Conservation (phyloP, 495 filamentous ascomycete species). For the Penicillium robsamsonii region DNA sequence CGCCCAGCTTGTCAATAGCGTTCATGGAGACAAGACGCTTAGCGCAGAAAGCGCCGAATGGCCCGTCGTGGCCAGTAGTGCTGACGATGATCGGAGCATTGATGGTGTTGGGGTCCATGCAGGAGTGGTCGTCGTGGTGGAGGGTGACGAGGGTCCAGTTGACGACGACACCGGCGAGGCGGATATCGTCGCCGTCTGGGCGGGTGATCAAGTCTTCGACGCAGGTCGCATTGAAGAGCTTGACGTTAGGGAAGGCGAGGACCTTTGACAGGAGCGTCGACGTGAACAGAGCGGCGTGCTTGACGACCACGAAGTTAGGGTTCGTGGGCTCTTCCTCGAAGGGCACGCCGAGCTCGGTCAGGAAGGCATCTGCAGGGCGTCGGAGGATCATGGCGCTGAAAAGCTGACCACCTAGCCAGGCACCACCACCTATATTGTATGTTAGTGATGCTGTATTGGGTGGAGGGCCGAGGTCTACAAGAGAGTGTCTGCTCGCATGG, state of each 20-base stretch:
- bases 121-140: slow-evolving; percentile 88
- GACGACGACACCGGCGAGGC: slow-evolving; percentile 83
- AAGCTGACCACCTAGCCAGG: slow-evolving; percentile 89
- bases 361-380: slow-evolving; percentile 82
- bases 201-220: slow-evolving; percentile 91
- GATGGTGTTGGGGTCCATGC: slow-evolving; percentile 97
- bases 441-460: not conserved
- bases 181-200: slow-evolving; percentile 45
- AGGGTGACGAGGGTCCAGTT: slow-evolving; percentile 92
- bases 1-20: slow-evolving; percentile 74
- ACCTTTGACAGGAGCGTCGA: slow-evolving; percentile 80
- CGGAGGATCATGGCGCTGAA: slow-evolving; percentile 94
- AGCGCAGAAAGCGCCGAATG: slow-evolving; percentile 84
- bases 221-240: slow-evolving; percentile 90
- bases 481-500: not conserved
- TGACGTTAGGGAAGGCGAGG: slow-evolving; percentile 80
- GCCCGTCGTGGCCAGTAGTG: slow-evolving; percentile 87
- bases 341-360: slow-evolving; percentile 75
- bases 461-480: not conserved
- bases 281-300: slow-evolving; percentile 90
- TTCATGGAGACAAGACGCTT: slow-evolving; percentile 84
- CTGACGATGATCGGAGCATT: slow-evolving; percentile 82
- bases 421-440: slow-evolving; percentile 63
- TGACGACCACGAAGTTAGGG: slow-evolving; percentile 83
- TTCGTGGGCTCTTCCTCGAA: slow-evolving; percentile 83